These are phyloP conservation scores for Torulaspora maleeae DNA, from an alignment of 805 yeast genomes.

Conservation along the genomic window DNA sequence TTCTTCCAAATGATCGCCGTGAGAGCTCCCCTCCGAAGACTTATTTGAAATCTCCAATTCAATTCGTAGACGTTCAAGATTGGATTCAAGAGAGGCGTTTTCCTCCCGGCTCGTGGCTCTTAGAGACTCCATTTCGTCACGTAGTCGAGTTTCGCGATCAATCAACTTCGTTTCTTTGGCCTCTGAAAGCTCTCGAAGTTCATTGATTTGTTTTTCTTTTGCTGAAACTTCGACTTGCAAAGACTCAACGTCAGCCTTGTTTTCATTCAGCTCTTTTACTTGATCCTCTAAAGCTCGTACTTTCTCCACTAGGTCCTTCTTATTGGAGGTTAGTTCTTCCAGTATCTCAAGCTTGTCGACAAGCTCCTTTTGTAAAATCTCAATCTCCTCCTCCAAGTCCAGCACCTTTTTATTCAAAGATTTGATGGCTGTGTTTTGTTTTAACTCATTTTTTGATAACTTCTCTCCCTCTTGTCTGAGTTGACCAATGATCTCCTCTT, in stretches of 20 bases:
- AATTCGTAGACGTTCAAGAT: slow-evolving; percentile 62
- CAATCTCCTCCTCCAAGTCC: slow-evolving; percentile 37
- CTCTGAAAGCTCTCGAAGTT: slow-evolving; percentile 25
- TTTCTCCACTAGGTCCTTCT: slow-evolving; percentile 20
- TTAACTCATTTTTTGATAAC: slow-evolving; percentile 65
- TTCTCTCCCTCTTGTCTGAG: slow-evolving; percentile 72
- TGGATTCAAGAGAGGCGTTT: slow-evolving; percentile 56
- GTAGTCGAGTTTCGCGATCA: slow-evolving; percentile 25
- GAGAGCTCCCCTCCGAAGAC: not conserved
- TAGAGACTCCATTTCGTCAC: slow-evolving; percentile 22
- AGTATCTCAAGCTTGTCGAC: slow-evolving; percentile 22
- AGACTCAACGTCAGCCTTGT: slow-evolving; percentile 8
- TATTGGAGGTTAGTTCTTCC: slow-evolving; percentile 25
- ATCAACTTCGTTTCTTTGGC: slow-evolving; percentile 27
- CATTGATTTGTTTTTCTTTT: slow-evolving; percentile 10
- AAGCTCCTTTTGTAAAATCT: slow-evolving; percentile 15
- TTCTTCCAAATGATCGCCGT: not conserved
- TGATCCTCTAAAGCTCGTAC: slow-evolving; percentile 8
- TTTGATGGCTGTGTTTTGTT: slow-evolving; percentile 61
- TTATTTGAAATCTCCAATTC: slow-evolving; percentile 46
- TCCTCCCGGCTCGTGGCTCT: slow-evolving; percentile 40
- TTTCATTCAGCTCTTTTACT: slow-evolving; percentile 9
- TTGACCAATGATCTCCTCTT: slow-evolving; percentile 58
- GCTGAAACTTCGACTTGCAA: slow-evolving; percentile 2
- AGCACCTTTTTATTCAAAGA: slow-evolving; percentile 48